Evolutionary conservation across 164 flowering plant genomes (phyloP).

Genomic region (Aristolochia fimbriata): DNA sequence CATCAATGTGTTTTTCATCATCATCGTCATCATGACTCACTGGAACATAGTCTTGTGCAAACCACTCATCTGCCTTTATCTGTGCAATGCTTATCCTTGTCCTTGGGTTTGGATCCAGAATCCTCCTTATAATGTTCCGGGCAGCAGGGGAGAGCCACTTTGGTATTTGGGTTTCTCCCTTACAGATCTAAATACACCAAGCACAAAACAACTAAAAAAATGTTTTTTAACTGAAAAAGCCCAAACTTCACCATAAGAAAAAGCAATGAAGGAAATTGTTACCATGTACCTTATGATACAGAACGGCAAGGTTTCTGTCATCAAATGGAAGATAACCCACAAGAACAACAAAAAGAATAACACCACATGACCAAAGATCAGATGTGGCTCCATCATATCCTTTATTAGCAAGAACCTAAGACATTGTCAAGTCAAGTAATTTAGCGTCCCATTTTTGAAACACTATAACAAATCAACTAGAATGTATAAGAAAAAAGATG

Average conservation of each 20-base stretch:
- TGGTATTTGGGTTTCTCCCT: slow-evolving; percentile 70
- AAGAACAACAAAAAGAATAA: slow-evolving; percentile 72
- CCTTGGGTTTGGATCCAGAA: slow-evolving; percentile 86
- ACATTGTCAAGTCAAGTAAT: too few relatives aligned
- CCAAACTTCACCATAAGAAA: not conserved
- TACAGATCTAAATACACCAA: slow-evolving; percentile 49
- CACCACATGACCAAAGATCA: slow-evolving; percentile 97
- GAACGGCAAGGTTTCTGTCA: slow-evolving; percentile 84
- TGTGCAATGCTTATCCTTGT: slow-evolving; percentile 56
- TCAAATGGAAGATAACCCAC: slow-evolving; percentile 89
- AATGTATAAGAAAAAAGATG: too few relatives aligned
- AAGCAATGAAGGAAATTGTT: not conserved
- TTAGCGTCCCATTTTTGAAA: too few relatives aligned
- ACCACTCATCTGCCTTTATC: slow-evolving; percentile 75
- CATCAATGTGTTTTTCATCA: slow-evolving; percentile 37
- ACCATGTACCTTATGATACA: slow-evolving; percentile 72
- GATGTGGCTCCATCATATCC: slow-evolving; percentile 85
- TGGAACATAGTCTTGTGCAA: slow-evolving; percentile 54
- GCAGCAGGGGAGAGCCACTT: slow-evolving; percentile 82
- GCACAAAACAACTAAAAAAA: not conserved
- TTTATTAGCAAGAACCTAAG: slow-evolving; percentile 59
- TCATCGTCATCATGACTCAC: slow-evolving; percentile 52
- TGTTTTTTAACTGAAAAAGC: not conserved
- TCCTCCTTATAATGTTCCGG: slow-evolving; percentile 50
- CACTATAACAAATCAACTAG: too few relatives aligned